Evolutionary conservation across 805 yeast species (phyloP).

Genomic region (Scheffersomyces amazonensis): DNA sequence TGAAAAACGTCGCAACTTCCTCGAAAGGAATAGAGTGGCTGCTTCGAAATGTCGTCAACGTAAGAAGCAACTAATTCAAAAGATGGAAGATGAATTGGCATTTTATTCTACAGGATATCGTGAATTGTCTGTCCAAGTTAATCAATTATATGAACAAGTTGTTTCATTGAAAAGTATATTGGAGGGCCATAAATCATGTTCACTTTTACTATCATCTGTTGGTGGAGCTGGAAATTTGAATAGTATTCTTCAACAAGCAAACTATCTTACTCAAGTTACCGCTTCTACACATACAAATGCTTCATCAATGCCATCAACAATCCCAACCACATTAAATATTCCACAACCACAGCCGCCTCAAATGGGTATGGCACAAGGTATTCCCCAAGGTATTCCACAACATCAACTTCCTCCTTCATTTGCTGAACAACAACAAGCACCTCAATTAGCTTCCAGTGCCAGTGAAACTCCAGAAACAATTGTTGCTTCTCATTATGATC

Average conservation of each 20-base stretch:
- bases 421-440: constrained; percentile 4
- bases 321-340: constrained; percentile 34
- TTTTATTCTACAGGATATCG: constrained; percentile 71
- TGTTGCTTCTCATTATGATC: neutral
- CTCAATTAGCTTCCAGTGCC: constrained; percentile 1
- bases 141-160: constrained; percentile 58
- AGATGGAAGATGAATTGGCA: constrained; percentile 76
- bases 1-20: constrained; percentile 63
- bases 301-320: constrained; percentile 34
- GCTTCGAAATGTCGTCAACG: constrained; percentile 95
- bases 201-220: constrained; percentile 35
- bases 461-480: neutral
- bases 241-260: constrained; percentile 35
- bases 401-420: constrained; percentile 6
- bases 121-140: constrained; percentile 56
- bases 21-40: constrained; percentile 92
- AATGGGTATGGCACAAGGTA: constrained; percentile 5
- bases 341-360: constrained; percentile 8
- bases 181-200: constrained; percentile 50
- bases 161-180: constrained; percentile 46
- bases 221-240: constrained; percentile 47
- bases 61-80: constrained; percentile 82
- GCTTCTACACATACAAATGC: constrained; percentile 18
- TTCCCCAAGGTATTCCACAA: constrained; percentile 2
- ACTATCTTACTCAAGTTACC: constrained; percentile 24